phyloP scores from a whole-genome alignment of 2,329 filamentous ascomycete species.

The Phialophora verrucosa region DNA sequence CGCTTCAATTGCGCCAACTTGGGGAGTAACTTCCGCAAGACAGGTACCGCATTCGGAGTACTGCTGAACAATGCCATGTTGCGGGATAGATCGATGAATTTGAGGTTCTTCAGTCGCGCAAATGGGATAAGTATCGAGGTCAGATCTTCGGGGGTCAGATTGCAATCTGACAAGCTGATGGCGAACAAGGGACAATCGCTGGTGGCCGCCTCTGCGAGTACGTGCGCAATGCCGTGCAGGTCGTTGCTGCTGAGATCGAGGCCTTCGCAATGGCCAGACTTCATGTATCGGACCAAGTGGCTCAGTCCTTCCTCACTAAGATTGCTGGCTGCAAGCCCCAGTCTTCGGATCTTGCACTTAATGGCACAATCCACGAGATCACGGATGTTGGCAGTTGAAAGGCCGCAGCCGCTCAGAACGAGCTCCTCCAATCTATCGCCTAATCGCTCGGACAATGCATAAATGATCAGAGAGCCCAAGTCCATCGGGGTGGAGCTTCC shows the following conservation, averaged over 20 bases:
- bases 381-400: constrained; percentile 73
- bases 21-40: constrained; percentile 83
- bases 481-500: constrained; percentile 50
- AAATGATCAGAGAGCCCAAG: constrained; percentile 70
- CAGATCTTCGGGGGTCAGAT: constrained; percentile 73
- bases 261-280: constrained; percentile 79
- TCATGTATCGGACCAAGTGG: constrained; percentile 77
- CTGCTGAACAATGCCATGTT: constrained; percentile 79
- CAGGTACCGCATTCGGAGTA: constrained; percentile 72
- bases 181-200: constrained; percentile 70
- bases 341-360: constrained; percentile 74
- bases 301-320: constrained; percentile 75
- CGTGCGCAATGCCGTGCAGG: constrained; percentile 54
- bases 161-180: constrained; percentile 84
- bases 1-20: constrained; percentile 78
- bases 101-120: constrained; percentile 71
- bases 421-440: constrained; percentile 81
- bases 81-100: constrained; percentile 90
- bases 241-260: constrained; percentile 90
- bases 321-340: constrained; percentile 83
- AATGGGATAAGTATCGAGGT: constrained; percentile 77
- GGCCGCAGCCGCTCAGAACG: constrained; percentile 77
- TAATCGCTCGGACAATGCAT: constrained; percentile 75
- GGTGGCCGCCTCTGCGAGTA: constrained; percentile 59
- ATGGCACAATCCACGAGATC: constrained; percentile 82